Evolutionary conservation across 2,329 filamentous ascomycete species (phyloP).

Genomic region (Ophiostoma tasmaniense): DNA sequence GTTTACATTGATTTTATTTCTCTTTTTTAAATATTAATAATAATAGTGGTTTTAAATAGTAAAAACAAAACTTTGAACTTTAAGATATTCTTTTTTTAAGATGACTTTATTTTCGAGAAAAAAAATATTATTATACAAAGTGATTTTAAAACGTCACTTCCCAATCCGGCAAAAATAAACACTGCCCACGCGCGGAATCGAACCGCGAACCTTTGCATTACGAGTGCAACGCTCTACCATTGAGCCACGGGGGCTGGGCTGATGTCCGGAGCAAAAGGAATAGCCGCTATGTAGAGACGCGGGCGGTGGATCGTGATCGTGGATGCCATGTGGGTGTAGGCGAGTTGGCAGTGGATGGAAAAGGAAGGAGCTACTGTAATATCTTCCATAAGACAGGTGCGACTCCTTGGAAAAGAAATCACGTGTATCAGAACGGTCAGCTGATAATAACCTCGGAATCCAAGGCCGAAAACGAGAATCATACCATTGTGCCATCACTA

Average conservation of each 20-base stretch:
- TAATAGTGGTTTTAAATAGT: background rate
- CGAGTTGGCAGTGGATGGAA: background rate
- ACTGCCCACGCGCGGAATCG: constrained; percentile 1
- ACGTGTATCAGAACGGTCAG: background rate
- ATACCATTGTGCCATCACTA: background rate
- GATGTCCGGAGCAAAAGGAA: background rate
- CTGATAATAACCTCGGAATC: background rate
- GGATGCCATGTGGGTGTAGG: background rate
- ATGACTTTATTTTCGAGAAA: too few species aligned
- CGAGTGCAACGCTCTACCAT: constrained; percentile 8
- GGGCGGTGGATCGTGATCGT: background rate
- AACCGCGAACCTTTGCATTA: constrained; percentile 7
- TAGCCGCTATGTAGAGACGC: background rate
- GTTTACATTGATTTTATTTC: background rate
- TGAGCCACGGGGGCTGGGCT: constrained; percentile 3
- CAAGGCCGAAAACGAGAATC: background rate
- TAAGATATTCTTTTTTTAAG: too few species aligned
- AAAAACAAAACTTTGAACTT: background rate
- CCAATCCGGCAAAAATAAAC: background rate
- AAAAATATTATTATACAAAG: too few species aligned
- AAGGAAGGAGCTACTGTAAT: background rate
- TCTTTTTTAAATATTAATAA: background rate
- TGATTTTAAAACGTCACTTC: too few species aligned
- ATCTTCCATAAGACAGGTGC: background rate
- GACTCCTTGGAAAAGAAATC: background rate